Evolutionary conservation across 163 green algal species (phyloP).

Genomic region (Volvox carteri): DNA sequence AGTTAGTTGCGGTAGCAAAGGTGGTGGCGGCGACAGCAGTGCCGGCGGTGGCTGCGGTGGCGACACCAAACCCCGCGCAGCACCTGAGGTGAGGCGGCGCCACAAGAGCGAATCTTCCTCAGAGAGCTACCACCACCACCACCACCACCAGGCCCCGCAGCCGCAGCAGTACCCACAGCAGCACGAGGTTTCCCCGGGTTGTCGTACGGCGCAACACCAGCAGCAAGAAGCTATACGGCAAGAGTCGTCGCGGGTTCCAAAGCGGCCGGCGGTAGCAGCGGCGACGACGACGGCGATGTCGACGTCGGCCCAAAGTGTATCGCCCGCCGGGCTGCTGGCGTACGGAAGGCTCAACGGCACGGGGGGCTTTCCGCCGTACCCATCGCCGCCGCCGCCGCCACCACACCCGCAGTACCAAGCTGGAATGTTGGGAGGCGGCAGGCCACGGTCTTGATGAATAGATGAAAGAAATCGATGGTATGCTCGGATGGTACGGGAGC

Average conservation of each 20-base stretch:
- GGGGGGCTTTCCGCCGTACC: background rate
- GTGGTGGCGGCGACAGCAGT: no score
- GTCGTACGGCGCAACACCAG: background rate
- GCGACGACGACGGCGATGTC: background rate
- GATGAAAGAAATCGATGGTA: no score
- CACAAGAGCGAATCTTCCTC: conserved; percentile 6
- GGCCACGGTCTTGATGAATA: no score
- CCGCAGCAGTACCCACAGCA: background rate
- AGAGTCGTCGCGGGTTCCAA: background rate
- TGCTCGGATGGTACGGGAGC: no score
- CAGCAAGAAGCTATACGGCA: background rate
- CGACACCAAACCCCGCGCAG: background rate
- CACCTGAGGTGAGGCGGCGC: background rate
- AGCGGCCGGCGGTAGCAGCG: background rate
- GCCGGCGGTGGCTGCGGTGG: background rate
- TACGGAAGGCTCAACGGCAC: background rate
- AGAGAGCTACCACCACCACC: background rate
- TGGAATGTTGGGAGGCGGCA: background rate
- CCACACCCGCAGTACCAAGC: background rate
- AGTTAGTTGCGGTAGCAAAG: no score
- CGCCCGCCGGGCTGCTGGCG: background rate
- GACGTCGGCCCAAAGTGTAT: background rate
- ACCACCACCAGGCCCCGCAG: background rate
- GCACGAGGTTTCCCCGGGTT: background rate
- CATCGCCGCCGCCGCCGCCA: background rate